A percentile compares a stretch with the other conserved stretches of the same genome.
Evolutionary conservation across 768 basidiomycete species (phyloP).

Genomic region (Pleurotus citrinopileatus): DNA sequence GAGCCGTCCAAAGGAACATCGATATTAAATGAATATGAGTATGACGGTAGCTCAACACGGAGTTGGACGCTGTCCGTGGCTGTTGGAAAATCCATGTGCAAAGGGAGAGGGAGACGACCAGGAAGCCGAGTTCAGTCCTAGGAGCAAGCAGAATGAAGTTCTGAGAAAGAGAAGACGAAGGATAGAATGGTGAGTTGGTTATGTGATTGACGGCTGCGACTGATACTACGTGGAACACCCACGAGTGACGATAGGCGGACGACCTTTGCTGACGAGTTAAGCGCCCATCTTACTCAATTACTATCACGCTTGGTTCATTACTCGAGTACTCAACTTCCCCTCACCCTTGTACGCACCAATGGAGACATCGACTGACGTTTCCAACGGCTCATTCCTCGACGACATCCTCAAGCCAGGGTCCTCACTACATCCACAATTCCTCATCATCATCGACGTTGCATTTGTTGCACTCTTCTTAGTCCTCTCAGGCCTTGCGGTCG

Average conservation of each 20-base stretch:
- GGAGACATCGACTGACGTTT: neutral
- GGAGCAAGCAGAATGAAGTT: neutral
- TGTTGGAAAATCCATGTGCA: conserved; percentile 28
- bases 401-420: conserved; percentile 73
- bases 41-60: conserved; percentile 74
- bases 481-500: conserved; percentile 52
- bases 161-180: neutral
- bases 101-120: conserved; percentile 10
- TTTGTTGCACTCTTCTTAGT: conserved; percentile 59
- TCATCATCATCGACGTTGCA: conserved; percentile 58
- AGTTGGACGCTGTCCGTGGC: conserved; percentile 34
- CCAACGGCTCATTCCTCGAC: conserved; percentile 39
- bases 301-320: too few species aligned
- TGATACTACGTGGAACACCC: neutral
- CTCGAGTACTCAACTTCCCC: too few species aligned
- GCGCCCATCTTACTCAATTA: too few species aligned
- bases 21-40: conserved; percentile 63
- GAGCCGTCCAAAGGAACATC: conserved; percentile 45
- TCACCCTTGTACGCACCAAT: too few species aligned
- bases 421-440: conserved; percentile 68
- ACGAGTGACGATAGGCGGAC: too few species aligned
- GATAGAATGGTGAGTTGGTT: neutral
- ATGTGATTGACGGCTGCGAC: neutral
- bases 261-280: too few species aligned
- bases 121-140: neutral